Evolutionary conservation across 192 early-diverging fungal genomes (phyloP).

Genomic region (Podila epicladia): DNA sequence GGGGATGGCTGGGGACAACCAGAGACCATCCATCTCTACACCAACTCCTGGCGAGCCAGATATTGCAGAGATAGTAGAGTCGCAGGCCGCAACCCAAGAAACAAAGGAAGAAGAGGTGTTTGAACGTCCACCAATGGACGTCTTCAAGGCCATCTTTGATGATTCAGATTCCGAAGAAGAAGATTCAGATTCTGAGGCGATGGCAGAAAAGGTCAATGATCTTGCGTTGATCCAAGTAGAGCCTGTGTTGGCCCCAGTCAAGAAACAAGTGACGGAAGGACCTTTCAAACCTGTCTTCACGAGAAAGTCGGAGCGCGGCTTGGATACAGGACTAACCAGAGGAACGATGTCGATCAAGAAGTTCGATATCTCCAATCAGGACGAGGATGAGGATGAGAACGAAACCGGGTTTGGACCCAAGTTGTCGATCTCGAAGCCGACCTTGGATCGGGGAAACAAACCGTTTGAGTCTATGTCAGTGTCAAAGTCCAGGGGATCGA

Average conservation of each 20-base stretch:
- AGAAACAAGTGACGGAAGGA: background rate
- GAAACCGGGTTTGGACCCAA: conserved; percentile 4
- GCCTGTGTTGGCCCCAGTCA: conserved; percentile 16
- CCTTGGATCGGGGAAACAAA: background rate
- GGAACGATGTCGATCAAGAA: background rate
- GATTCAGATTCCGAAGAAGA: conserved; percentile 68
- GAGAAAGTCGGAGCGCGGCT: conserved; percentile 3
- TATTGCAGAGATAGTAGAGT: background rate
- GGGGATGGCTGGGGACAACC: background rate
- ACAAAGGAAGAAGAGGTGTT: conserved; percentile 25
- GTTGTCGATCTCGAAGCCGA: background rate
- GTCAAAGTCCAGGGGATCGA: background rate
- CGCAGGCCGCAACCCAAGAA: conserved; percentile 6
- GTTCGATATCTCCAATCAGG: background rate
- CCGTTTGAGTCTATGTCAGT: background rate
- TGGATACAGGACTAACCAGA: background rate
- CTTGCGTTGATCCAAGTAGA: background rate
- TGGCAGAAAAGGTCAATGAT: background rate
- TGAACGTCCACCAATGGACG: conserved; percentile 82
- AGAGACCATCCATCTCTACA: background rate
- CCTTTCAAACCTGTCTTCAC: conserved; percentile 51
- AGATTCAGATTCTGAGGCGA: conserved; percentile 56
- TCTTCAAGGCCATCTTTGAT: conserved; percentile 87
- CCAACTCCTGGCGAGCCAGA: conserved; percentile 15
- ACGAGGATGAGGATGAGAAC: background rate